Base-by-base conservation (phyloP, 139 green algal genomes). In the Astrephomene gubernaculifera region DNA sequence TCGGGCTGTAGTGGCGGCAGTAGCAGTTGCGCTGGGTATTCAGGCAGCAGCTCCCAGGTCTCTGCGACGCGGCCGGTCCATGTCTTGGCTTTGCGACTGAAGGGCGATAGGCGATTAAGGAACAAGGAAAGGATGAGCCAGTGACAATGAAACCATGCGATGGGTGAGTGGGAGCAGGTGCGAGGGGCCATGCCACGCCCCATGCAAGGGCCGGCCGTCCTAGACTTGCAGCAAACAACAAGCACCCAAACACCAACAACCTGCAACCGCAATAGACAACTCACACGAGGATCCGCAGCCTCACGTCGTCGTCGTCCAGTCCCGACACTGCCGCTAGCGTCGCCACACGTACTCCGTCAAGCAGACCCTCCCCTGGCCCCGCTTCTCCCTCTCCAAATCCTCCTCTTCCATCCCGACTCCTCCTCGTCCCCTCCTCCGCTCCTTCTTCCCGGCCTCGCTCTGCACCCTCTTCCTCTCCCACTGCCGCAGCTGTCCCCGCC, bases 61-160 rank as follows among this genome's bases (percentile, higher is more conserved):
- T 87, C 70, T 0, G 65, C 70, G 31, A 71, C 82, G 45, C 71
- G 49, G 31, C 60, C 54, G 44, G 74, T 82, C 74, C 74, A 82
- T 14, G 54, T 82, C 74, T 82, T 82, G 74, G 54, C 54, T 39
- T 82, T 82, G 64, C 73, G 43, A 12, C 70, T 87, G 60, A n/a
- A n/a, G n/a, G n/a, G n/a, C n/a, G n/a, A n/a, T n/a, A n/a, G n/a
- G n/a, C n/a, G n/a, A n/a, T n/a, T n/a, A n/a, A n/a, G n/a, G n/a
- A n/a, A n/a, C n/a, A n/a, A n/a, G n/a, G n/a, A n/a, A n/a, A n/a
- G n/a, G n/a, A n/a, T n/a, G n/a, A n/a, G n/a, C n/a, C n/a, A n/a
- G n/a, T n/a, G n/a, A n/a, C n/a, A n/a, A n/a, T n/a, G n/a, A n/a
- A n/a, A n/a, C n/a, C n/a, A n/a, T n/a, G n/a, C n/a, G n/a, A n/a